Evolutionary conservation across 2,329 filamentous ascomycete species (phyloP), one percentile per base, ranked within the genome.

Genomic region (Ascochyta lentis): DNA sequence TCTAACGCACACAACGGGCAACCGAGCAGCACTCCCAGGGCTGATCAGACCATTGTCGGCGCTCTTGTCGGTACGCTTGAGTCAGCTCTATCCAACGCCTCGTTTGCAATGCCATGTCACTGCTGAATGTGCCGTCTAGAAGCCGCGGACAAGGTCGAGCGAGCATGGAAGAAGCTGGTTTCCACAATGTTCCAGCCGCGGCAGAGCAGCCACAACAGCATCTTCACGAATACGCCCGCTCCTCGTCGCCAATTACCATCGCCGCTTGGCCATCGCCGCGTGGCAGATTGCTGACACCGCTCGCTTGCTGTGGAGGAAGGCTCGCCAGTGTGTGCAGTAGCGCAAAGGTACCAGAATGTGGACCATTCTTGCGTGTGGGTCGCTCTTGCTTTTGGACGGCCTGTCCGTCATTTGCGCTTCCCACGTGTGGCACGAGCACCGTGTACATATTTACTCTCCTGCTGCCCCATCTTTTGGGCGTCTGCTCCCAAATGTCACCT

Each of bases 321-420:
- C 34, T 54, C 39, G 39, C 45, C 27, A 31, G 12, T 44, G 26
- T 44, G 16, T 16, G 43, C 43, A 53, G 43, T 52, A 52, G 49
- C 41, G 49, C 49, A 45, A 40, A 45, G 49, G 49, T 54, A 54
- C 50, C 37, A 49, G 40, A 34, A 31, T 38, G 16, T 42, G 50
- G 43, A 42, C 33, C 37, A 42, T 47, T 35, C 51, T 45, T 45
- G 40, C 40, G 45, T 54, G 45, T 46, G 45, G 45, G 45, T 49
- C 52, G 52, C 46, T 49, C 45, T 46, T 49, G 40, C 35, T 55
- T 54, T 49, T 12, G 40, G 34, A 33, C 47, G 40, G 46, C 4
- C 41, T 56, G 53, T 13, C 42, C 47, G 33, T 43, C 46, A 45
- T 45, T 43, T 48, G 53, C 54, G 47, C 55, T 56, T 51, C 50